These are phyloP conservation scores for Ogataea ramenticola DNA, from an alignment of 805 yeast species.

Conservation along the genomic window DNA sequence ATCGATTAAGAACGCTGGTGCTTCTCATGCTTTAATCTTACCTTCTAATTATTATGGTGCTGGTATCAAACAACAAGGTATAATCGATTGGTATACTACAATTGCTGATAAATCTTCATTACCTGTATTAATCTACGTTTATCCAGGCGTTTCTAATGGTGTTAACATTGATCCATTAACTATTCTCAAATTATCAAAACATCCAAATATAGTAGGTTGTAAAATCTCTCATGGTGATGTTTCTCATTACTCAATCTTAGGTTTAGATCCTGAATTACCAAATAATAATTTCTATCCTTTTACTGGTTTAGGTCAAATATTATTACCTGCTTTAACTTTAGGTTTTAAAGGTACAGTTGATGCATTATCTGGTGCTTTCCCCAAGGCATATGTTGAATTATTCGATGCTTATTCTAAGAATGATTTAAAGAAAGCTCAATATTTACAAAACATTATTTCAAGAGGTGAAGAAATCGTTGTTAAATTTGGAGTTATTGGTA, in stretches of 20 bases:
- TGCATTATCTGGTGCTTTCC: constrained; percentile 46
- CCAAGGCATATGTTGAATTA: constrained; percentile 38
- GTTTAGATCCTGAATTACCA: constrained; percentile 32
- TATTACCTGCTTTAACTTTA: constrained; percentile 38
- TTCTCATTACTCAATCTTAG: constrained; percentile 37
- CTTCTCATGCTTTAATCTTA: constrained; percentile 32
- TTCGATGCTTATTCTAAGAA: constrained; percentile 33
- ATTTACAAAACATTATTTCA: constrained; percentile 34
- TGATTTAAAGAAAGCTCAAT: constrained; percentile 32
- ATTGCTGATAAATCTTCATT: constrained; percentile 36
- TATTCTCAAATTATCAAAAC: constrained; percentile 33
- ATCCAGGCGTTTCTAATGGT: constrained; percentile 43
- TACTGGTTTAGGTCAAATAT: constrained; percentile 46
- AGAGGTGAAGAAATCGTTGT: constrained; percentile 40
- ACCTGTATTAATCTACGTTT: constrained; percentile 39
- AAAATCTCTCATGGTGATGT: constrained; percentile 48
- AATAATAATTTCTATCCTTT: constrained; percentile 34
- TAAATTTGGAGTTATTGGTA: constrained; percentile 37
- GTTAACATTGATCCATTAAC: constrained; percentile 31
- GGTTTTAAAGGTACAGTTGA: constrained; percentile 48
- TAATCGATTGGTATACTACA: constrained; percentile 35
- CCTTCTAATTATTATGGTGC: constrained; percentile 44
- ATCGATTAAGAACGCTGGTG: constrained; percentile 30
- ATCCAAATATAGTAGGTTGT: constrained; percentile 42
- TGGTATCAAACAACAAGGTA: constrained; percentile 36